These are phyloP conservation scores for Leccinum broughii DNA, from an alignment of 768 basidiomycete genomes.

Conservation along the genomic window DNA sequence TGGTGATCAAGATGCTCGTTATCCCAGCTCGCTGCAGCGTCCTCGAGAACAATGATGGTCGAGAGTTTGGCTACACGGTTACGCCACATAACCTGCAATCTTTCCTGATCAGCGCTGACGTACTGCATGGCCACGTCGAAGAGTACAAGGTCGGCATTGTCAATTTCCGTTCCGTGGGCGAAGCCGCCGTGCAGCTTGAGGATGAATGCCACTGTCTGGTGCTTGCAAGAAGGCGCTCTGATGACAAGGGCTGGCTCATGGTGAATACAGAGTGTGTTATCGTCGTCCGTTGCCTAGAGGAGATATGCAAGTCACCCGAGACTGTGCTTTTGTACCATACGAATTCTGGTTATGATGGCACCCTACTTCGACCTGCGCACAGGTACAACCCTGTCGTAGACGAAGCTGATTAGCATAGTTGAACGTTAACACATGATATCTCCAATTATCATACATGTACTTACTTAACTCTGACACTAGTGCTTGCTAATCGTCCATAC, in stretches of 20 bases:
- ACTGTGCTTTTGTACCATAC: constrained; percentile 9
- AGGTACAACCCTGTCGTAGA: constrained; percentile 6
- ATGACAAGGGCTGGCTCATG: constrained; percentile 14
- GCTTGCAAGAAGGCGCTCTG: constrained; percentile 7
- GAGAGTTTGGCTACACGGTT: constrained; percentile 14
- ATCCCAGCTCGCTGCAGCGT: constrained; percentile 12
- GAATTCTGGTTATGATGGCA: constrained; percentile 1
- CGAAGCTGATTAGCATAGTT: constrained; percentile 1
- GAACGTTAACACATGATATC: not conserved
- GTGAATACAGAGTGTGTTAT: constrained; percentile 20
- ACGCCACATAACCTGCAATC: constrained; percentile 4
- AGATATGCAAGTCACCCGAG: constrained; percentile 1
- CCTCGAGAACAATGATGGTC: constrained; percentile 11
- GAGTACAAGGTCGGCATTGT: constrained; percentile 13
- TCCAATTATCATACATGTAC: not conserved
- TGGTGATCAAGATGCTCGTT: constrained; percentile 11
- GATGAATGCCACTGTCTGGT: constrained; percentile 16
- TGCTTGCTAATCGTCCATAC: not conserved
- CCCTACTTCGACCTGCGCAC: not conserved
- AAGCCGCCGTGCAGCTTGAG: not conserved
- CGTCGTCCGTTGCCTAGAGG: constrained; percentile 12
- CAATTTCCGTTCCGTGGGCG: constrained; percentile 5
- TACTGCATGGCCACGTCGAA: not conserved
- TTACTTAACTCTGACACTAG: not conserved
- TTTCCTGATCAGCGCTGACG: constrained; percentile 12